Evolutionary conservation across 768 basidiomycete genomes (phyloP), one percentile per base, ranked within the genome.

Genomic region (Tremella fuciformis): DNA sequence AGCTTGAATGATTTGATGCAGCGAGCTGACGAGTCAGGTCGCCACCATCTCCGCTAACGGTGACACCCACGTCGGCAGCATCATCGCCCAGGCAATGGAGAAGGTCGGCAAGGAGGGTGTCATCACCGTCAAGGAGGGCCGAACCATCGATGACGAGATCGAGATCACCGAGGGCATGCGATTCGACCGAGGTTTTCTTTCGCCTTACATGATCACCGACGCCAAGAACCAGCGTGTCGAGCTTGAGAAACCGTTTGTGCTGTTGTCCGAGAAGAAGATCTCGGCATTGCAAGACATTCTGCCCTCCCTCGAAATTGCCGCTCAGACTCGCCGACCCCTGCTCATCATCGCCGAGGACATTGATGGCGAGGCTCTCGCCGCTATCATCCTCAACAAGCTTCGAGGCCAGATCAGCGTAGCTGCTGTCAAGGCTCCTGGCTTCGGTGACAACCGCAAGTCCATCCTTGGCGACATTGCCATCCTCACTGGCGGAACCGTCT

Each of bases 101-200:
- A 96, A 96, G 79, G 94, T 98, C 60, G 94, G 94, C 76, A 96
- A 94, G 82, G 94, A 99, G 80, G 94, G 94, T 77, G 94, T 98
- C 74, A 98, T 99, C 82, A 98, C 94, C 50, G 93, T 99, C 78
- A 99, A 98, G 82, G 94, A 99, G 79, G 94, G 94, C 44, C 86
- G 88, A 69, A 98, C 94, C 4, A 96, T 93, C 65, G 92, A 97
- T 70, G 94, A 99, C 75, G 92, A 96, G 79, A 97, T 97, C 75
- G 94, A 99, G 78, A 92, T 99, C 72, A 97, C 94, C 24, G 94
- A 99, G 80, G 94, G 94, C 78, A 99, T 99, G 94, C 86, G 92
- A 72, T 97, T 99, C 80, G 94, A 99, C 84, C 88, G 94, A 54
- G 94, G 94, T 19, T 99, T 85, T 83, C 94, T 97, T 80, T 91